These are phyloP conservation scores for Spirogloea muscicola DNA, from an alignment of 139 green algal species.

Conservation along the genomic window DNA sequence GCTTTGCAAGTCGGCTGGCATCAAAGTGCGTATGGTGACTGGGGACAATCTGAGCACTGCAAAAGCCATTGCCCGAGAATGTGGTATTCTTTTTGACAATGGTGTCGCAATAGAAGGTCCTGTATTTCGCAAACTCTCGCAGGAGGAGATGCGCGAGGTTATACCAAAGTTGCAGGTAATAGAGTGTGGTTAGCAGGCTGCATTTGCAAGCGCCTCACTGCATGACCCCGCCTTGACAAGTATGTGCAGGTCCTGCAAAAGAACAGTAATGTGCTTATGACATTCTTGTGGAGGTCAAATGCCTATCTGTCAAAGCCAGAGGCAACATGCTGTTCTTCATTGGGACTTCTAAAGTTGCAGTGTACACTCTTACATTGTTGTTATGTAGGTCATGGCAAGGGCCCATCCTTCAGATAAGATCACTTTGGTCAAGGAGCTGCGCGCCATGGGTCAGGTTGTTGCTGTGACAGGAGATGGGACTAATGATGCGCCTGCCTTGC, in stretches of 20 bases:
- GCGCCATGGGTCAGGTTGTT: slow-evolving; percentile 84
- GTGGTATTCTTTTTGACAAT: slow-evolving; percentile 80
- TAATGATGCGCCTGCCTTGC: slow-evolving; percentile 95
- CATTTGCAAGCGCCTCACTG: not conserved
- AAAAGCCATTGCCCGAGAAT: slow-evolving; percentile 92
- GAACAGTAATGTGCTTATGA: not conserved
- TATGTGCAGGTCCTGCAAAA: not conserved
- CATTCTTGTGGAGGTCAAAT: not conserved
- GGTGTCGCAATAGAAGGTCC: slow-evolving; percentile 82
- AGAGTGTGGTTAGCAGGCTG: not conserved
- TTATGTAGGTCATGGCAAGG: slow-evolving; percentile 81
- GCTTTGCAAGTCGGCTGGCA: slow-evolving; percentile 19
- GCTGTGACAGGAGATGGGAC: slow-evolving; percentile 93
- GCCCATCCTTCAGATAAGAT: slow-evolving; percentile 93
- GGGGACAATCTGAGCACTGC: slow-evolving; percentile 97
- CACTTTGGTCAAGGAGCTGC: slow-evolving; percentile 79
- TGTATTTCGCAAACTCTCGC: slow-evolving; percentile 66
- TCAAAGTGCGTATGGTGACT: slow-evolving; percentile 91
- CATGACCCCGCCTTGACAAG: not conserved
- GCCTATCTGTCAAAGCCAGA: not conserved
- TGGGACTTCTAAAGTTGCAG: not conserved
- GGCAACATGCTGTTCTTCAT: not conserved
- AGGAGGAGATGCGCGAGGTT: slow-evolving; percentile 20
- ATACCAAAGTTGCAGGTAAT: slow-evolving; percentile 32
- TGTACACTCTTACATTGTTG: not conserved